Evolutionary conservation across 208 protist species (phyloP).

Genomic region (Leishmania arabica): DNA sequence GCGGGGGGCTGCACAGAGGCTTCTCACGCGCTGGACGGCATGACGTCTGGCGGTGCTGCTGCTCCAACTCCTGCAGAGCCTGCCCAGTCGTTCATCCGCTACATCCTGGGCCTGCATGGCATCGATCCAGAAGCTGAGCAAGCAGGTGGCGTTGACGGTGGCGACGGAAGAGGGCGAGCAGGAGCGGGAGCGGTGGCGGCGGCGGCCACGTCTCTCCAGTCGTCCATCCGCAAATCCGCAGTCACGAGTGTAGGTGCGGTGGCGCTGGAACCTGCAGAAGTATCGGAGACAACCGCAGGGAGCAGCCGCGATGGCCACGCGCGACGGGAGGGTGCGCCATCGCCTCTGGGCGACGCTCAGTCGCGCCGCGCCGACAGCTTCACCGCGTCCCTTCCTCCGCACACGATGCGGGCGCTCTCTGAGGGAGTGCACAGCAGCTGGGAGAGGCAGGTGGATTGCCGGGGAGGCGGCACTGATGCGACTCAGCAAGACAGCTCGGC

Average conservation of each 20-base stretch:
- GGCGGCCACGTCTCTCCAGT: not conserved
- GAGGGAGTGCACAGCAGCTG: not conserved
- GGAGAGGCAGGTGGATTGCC: not conserved
- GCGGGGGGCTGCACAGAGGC: not conserved
- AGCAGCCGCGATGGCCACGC: not conserved
- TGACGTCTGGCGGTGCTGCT: not conserved
- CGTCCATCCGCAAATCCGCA: not conserved
- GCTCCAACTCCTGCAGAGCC: not conserved
- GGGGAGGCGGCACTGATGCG: not conserved
- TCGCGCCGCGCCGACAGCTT: not conserved
- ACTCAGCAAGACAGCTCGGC: constrained; percentile 16
- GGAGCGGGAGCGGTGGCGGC: not conserved
- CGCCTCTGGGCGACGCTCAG: not conserved
- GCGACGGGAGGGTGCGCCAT: not conserved
- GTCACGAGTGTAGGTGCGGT: not conserved
- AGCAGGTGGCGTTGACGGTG: not conserved
- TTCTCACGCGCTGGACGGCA: not conserved
- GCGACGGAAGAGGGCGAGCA: not conserved
- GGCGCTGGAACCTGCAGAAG: not conserved
- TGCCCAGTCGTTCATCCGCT: constrained; percentile 14
- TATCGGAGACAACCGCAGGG: not conserved
- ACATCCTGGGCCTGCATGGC: constrained; percentile 14
- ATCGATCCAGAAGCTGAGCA: not conserved
- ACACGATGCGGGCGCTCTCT: not conserved
- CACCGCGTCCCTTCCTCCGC: not conserved